A percentile compares a stretch with the other conserved stretches of the same genome.
phyloP scores from a whole-genome alignment of 768 basidiomycete species.

The Megacollybia marginata region DNA sequence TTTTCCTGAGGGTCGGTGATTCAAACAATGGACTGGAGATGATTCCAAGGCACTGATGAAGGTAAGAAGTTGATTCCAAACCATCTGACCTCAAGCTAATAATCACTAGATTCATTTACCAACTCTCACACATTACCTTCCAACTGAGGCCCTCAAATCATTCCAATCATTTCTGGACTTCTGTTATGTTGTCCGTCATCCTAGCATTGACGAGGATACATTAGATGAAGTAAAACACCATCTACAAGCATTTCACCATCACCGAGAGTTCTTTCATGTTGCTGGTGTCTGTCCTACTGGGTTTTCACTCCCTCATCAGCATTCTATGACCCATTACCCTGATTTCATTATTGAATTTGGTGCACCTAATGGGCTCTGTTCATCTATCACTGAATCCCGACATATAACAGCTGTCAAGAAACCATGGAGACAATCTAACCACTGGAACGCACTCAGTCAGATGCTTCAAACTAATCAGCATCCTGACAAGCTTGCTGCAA shows the following conservation, averaged over 20 bases:
- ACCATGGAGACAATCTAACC: too few species aligned
- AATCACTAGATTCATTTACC: conserved; percentile 16
- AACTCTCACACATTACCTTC: conserved; percentile 15
- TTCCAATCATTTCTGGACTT: conserved; percentile 17
- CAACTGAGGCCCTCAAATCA: conserved; percentile 8
- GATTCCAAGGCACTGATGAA: conserved; percentile 17
- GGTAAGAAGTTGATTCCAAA: conserved; percentile 1
- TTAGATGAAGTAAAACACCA: conserved; percentile 7
- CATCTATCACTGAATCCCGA: conserved; percentile 6
- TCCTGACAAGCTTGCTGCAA: conserved; percentile 3
- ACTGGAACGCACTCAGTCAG: conserved; percentile 2
- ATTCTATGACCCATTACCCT: conserved; percentile 14
- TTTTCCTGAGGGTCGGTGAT: too few species aligned
- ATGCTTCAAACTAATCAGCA: conserved; percentile 4
- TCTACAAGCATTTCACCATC: conserved; percentile 5
- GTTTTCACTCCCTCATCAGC: conserved; percentile 11
- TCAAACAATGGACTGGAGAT: conserved; percentile 14
- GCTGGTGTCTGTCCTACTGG: conserved; percentile 2
- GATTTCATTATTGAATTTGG: conserved; percentile 9
- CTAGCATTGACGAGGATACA: conserved; percentile 5
- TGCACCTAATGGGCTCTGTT: conserved; percentile 7
- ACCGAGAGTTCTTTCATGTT: conserved; percentile 7
- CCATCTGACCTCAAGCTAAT: neutral
- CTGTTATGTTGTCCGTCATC: conserved; percentile 14
- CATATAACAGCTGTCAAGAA: conserved; percentile 12